phyloP scores from a whole-genome alignment of 768 basidiomycete genomes.

The Naganishia antarctica region DNA sequence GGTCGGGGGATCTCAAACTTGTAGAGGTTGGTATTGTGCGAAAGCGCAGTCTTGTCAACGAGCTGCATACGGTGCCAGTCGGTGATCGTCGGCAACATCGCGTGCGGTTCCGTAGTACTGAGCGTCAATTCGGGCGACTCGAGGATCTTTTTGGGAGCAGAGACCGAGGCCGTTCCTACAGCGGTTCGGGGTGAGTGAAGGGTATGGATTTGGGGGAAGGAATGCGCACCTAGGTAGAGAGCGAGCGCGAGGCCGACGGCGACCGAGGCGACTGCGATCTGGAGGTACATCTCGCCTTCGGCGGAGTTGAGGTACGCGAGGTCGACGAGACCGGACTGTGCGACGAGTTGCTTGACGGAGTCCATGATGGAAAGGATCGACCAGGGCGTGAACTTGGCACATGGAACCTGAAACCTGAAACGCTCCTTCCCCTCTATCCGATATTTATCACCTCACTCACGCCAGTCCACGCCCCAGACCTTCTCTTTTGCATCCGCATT shows the following conservation, averaged over 20 bases:
- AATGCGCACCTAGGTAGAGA: slow-evolving; percentile 13
- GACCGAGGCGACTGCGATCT: slow-evolving; percentile 22
- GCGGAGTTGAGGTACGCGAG: slow-evolving; percentile 13
- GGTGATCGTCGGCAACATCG: slow-evolving; percentile 21
- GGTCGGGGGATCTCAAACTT: slow-evolving; percentile 36
- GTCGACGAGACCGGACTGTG: slow-evolving; percentile 13
- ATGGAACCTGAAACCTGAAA: too few relatives aligned
- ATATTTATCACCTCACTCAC: too few relatives aligned
- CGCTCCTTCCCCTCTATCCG: too few relatives aligned
- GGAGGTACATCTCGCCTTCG: slow-evolving; percentile 22
- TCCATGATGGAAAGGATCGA: slow-evolving; percentile 9
- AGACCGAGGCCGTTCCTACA: slow-evolving; percentile 1
- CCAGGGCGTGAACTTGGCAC: too few relatives aligned
- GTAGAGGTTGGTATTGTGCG: slow-evolving; percentile 92
- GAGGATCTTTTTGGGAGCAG: slow-evolving; percentile 12
- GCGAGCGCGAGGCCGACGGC: slow-evolving; percentile 18
- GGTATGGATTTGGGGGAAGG: background rate
- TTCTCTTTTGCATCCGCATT: too few relatives aligned
- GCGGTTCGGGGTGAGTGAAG: background rate
- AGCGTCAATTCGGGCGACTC: slow-evolving; percentile 8
- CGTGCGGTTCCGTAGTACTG: slow-evolving; percentile 14
- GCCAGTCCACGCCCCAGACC: too few relatives aligned
- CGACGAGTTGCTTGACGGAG: slow-evolving; percentile 12
- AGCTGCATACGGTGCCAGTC: slow-evolving; percentile 80
- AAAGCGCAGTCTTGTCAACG: slow-evolving; percentile 71